Conservation (phyloP, 2,329 filamentous ascomycete genomes). For the Botrytis cinerea region DNA sequence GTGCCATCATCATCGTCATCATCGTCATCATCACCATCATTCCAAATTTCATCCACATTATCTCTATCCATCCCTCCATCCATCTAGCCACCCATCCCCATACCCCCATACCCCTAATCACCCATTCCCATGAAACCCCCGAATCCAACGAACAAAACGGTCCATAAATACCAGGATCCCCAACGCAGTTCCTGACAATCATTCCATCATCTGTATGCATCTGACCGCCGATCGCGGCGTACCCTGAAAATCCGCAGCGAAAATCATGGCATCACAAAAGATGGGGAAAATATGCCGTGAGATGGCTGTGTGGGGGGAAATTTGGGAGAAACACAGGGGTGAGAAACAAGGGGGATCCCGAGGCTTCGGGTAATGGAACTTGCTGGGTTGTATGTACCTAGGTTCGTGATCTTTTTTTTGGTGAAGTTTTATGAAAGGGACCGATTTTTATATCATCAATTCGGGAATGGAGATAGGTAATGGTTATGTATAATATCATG, state of each 20-base stretch:
- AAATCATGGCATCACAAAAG: background rate
- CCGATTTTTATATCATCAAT: background rate
- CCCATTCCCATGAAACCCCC: background rate
- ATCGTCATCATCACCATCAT: too few relatives aligned
- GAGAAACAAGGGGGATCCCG: background rate
- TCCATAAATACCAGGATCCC: background rate
- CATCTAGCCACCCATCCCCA: background rate
- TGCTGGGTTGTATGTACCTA: background rate
- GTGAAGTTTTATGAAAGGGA: background rate
- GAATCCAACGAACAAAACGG: too few relatives aligned
- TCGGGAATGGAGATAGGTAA: too few relatives aligned
- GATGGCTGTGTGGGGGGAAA: background rate
- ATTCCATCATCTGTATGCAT: background rate
- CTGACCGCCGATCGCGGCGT: background rate
- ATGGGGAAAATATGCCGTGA: background rate
- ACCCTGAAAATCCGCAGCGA: background rate
- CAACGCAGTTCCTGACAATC: background rate
- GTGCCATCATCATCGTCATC: background rate
- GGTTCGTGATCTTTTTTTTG: too few relatives aligned
- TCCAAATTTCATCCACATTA: too few relatives aligned
- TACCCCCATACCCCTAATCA: background rate
- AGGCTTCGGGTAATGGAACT: background rate
- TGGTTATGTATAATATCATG: too few relatives aligned
- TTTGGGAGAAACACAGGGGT: background rate
- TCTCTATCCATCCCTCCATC: background rate